phyloP scores from a whole-genome alignment of 805 yeast species.

The Pichia cabralensis region DNA sequence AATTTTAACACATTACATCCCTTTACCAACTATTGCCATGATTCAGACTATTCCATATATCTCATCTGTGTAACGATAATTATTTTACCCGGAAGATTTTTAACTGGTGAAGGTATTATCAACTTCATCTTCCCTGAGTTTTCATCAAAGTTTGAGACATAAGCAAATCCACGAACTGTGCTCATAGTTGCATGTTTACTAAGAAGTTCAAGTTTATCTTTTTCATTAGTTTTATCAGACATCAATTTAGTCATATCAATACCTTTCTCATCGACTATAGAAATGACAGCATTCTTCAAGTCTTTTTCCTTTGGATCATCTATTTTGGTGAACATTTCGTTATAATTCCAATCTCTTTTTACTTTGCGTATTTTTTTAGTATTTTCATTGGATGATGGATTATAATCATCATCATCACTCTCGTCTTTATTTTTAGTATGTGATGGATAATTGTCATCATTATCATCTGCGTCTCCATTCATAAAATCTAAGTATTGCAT shows the following conservation, averaged over 20 bases:
- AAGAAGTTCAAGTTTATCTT: constrained; percentile 22
- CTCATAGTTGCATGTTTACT: constrained; percentile 11
- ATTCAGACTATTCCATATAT: constrained; percentile 80
- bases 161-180: constrained; percentile 65
- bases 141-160: constrained; percentile 55
- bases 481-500: constrained; percentile 14
- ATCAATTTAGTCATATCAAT: constrained; percentile 6
- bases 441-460: no score
- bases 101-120: constrained; percentile 80
- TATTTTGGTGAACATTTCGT: constrained; percentile 3
- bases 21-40: no score
- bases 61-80: constrained; percentile 69
- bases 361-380: not conserved
- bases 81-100: constrained; percentile 60
- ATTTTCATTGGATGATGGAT: constrained; percentile 22
- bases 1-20: no score
- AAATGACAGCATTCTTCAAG: constrained; percentile 64
- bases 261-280: constrained; percentile 20
- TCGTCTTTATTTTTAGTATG: constrained; percentile 11
- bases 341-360: constrained; percentile 4
- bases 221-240: not conserved
- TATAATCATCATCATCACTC: constrained; percentile 22
- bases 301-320: constrained; percentile 26
- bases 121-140: constrained; percentile 56
- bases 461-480: constrained; percentile 17